phyloP scores from a whole-genome alignment of 1,284 basidiomycete species.

The Apiotrichum domesticum region DNA sequence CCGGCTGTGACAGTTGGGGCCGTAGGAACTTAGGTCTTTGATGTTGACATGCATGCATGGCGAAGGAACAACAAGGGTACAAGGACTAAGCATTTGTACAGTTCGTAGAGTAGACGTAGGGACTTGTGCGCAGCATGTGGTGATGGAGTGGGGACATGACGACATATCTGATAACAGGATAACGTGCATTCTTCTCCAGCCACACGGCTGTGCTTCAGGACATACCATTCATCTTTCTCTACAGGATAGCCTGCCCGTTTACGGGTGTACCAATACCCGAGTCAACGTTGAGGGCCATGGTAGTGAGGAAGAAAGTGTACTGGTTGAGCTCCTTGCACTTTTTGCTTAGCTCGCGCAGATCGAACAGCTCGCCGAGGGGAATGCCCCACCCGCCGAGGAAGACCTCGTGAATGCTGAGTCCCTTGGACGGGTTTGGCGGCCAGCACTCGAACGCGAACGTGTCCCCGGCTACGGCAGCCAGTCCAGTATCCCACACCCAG shows the following conservation, averaged over 20 bases:
- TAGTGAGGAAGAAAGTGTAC: conserved; percentile 48
- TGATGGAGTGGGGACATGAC: too few relatives aligned
- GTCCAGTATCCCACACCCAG: conserved; percentile 49
- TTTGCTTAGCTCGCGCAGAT: conserved; percentile 43
- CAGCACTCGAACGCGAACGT: conserved; percentile 33
- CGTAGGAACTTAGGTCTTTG: too few relatives aligned
- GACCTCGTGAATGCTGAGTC: conserved; percentile 23
- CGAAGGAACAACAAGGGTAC: too few relatives aligned
- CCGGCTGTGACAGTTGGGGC: too few relatives aligned
- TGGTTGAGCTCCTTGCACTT: conserved; percentile 33
- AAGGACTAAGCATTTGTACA: too few relatives aligned
- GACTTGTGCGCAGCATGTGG: too few relatives aligned
- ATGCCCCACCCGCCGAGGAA: conserved; percentile 38
- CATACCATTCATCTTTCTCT: neutral
- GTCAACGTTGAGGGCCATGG: conserved; percentile 44
- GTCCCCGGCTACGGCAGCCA: conserved; percentile 48
- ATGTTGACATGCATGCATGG: too few relatives aligned
- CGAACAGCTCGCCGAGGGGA: conserved; percentile 49
- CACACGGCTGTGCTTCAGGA: too few relatives aligned
- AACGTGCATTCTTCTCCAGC: too few relatives aligned
- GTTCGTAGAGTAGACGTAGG: too few relatives aligned
- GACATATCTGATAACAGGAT: too few relatives aligned
- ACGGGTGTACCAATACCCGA: conserved; percentile 48
- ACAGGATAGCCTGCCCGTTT: conserved; percentile 46
- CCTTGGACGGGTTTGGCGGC: conserved; percentile 11